A percentile compares a stretch with the other conserved stretches of the same genome.
Conservation (phyloP, 129 eudicot species). For the Centrapalus pauciflorus region DNA sequence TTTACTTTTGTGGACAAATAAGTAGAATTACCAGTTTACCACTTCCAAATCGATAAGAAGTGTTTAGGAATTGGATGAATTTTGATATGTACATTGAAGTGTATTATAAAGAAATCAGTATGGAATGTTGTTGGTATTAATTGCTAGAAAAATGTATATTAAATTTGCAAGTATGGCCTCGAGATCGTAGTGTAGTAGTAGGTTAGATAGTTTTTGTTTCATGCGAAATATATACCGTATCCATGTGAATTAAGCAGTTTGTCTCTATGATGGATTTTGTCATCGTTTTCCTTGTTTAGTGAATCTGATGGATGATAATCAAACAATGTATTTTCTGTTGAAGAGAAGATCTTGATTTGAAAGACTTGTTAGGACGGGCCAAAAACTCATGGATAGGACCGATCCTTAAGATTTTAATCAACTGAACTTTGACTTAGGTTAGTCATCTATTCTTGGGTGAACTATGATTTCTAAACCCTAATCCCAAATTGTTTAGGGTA, state of each 20-base stretch:
- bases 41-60: not conserved
- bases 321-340: too few relatives aligned
- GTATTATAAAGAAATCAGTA: not conserved
- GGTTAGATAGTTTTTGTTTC: not conserved
- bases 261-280: not conserved
- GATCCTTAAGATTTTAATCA: too few relatives aligned
- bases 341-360: too few relatives aligned
- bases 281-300: too few relatives aligned
- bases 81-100: not conserved
- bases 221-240: constrained; percentile 1
- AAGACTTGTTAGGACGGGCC: too few relatives aligned
- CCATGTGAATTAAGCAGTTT: not conserved
- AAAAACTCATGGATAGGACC: too few relatives aligned
- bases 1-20: not conserved
- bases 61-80: not conserved
- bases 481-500: too few relatives aligned
- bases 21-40: not conserved
- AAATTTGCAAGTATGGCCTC: not conserved
- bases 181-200: not conserved
- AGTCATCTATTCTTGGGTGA: too few relatives aligned
- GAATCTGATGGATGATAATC: too few relatives aligned
- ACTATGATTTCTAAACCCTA: too few relatives aligned
- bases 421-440: too few relatives aligned
- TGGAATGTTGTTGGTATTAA: not conserved
- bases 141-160: not conserved